Evolutionary conservation across 345 rosid species (phyloP).

Genomic region (Nasturtium officinale): DNA sequence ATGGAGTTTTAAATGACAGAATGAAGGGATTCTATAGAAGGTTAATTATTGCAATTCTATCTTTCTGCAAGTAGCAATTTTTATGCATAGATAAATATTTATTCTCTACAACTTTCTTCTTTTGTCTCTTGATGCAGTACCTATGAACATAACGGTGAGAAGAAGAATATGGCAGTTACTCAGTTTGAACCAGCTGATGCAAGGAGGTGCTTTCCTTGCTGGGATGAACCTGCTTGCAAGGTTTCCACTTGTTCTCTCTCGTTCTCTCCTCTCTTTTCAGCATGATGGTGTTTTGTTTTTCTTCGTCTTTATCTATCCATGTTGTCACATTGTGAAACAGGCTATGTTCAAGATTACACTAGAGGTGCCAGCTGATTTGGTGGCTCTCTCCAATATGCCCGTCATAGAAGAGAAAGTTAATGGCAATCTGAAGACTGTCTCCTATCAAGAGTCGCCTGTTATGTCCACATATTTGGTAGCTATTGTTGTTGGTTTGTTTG

Average conservation of each 20-base stretch:
- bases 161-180: constrained; percentile 97
- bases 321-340: constrained; percentile 47
- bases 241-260: constrained; percentile 39
- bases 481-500: constrained; percentile 86
- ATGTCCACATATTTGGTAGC: constrained; percentile 99
- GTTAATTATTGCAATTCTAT: constrained; percentile 26
- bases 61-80: background rate
- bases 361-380: constrained; percentile 77
- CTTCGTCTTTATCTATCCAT: background rate
- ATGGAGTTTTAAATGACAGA: constrained; percentile 74
- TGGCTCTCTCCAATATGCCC: constrained; percentile 96
- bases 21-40: constrained; percentile 95
- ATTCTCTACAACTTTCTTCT: background rate
- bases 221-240: constrained; percentile 99
- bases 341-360: constrained; percentile 92
- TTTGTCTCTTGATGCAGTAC: constrained; percentile 49
- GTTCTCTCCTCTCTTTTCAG: background rate
- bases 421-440: constrained; percentile 66
- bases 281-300: background rate
- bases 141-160: constrained; percentile 79
- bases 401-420: constrained; percentile 65
- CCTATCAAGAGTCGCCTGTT: constrained; percentile 81
- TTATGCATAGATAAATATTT: background rate
- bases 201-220: constrained; percentile 91
- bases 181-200: constrained; percentile 99